Evolutionary conservation across 1,139 yeast genomes (phyloP), one percentile per base, ranked within the genome.

Genomic region (Debaryomyces udenii): DNA sequence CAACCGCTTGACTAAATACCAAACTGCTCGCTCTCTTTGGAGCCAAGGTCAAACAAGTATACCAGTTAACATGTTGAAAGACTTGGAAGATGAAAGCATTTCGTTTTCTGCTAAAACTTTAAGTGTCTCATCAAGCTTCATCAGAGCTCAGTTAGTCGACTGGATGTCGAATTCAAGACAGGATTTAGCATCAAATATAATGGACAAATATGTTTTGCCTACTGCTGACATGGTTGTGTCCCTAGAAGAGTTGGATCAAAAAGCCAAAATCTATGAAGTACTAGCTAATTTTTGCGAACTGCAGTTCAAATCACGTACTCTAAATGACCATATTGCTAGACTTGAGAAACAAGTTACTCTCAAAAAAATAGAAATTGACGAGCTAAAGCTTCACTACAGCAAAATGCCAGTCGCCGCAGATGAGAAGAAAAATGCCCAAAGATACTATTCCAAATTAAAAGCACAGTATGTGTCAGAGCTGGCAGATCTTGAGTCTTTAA

Each of bases 241-340:
- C 0, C 50, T 59, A 9, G 42, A 54, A 18, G 49, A 55, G 31
- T 53, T 51, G 34, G 15, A 51, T 29, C 52, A 56, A 46, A 40
- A 56, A 40, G 76, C 85, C 0, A 61, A 66, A 27, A 73, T 82
- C 2, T 85, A 62, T 53, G 83, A 78, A 46, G 67, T 73, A 3
- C 75, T 86, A 51, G 98, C 91, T 0, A 69, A 73, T 26, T 91
- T 91, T 55, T 88, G 97, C 56, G 88, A 86, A 51, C 64, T 66
- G 6, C 94, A 87, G 52, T 66, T 78, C 34, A 74, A 75, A 46
- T 73, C 78, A 2, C 57, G 70, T 3, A 62, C 64, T 2, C 55
- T 75, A 11, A 66, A 61, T 28, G 77, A 72, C 9, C 78, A 78
- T 20, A 66, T 84, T 7, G 56, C 54, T 3, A 75, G 68, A 32